Base-by-base conservation (phyloP, 192 early-diverging fungal genomes). In the Diversispora epigaea region DNA sequence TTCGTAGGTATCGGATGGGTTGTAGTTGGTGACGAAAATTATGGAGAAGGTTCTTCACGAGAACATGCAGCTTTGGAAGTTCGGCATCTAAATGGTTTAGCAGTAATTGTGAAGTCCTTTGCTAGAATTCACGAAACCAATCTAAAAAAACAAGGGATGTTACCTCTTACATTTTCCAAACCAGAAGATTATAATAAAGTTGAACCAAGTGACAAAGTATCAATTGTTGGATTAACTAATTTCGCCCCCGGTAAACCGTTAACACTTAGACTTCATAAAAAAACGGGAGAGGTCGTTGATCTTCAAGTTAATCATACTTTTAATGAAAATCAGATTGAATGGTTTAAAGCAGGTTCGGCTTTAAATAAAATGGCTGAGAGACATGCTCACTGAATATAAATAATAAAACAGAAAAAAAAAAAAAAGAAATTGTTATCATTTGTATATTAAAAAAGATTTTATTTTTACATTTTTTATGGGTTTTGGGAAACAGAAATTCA, bases 91-190 rank as follows among this genome's bases (percentile, higher is more conserved):
- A 94, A 94, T 66, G 95, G 97, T 82, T 88, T 86, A 62, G 95
- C 95, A 19, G 92, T 99, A 77, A 93, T 99, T 80, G 91, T 93
- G 84, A 94, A 95, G 87, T 94, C 92, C 64, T 99, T 99, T 85
- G 97, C 97, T 64, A 93, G 97, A 83, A 99, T 99, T 84, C 97
- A 99, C 88, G 95, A 99, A 88, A 99, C 97, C 80, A 99, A 99
- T 89, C 89, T 97, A 74, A 99, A 99, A 91, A 99, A 99, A 90
- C 97, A 99, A 85, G 97, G 97, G 79, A 88, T 99, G 68, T 87
- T 99, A 74, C 97, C 97, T 47, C 86, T 99, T 78, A 97, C 95
- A 64, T 99, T 99, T 78, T 86, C 91, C 83, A 88, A 99, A 87
- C 88, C 94, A 71, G 89, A 87, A 73, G 97, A 99, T 83, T 99